Evolutionary conservation across 2,329 filamentous ascomycete species (phyloP), one percentile per base, ranked within the genome.

Genomic region (Trichoderma endophyticum): DNA sequence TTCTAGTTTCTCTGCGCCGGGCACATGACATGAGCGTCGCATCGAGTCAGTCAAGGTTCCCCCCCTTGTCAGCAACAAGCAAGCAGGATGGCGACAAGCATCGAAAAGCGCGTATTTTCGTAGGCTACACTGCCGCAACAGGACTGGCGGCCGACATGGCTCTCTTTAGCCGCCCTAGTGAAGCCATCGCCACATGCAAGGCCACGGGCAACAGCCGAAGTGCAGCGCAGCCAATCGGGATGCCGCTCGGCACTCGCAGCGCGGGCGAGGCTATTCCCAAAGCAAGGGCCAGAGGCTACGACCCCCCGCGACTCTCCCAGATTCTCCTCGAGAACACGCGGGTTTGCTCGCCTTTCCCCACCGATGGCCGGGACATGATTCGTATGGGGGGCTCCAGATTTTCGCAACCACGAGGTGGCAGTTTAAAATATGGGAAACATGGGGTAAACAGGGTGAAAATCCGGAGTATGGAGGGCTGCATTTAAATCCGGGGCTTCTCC

Each of bases 211-310:
- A 69, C 66, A 61, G 56, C 56, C 66, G 66, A 69, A 32, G 36
- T 1, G 36, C 8, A 9, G n/a, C 9, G 6, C 26, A 26, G 62
- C 70, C 70, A 71, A 71, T 71, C 70, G 62, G 70, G 24, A 61
- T 11, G 36, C 36, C 24, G 54, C 54, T 69, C 54, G 66, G 36
- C 39, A 66, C 30, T 61, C 51, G 26, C 51, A 51, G 30, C 32
- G 26, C 56, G 61, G 61, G 36, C 7, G 61, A 32, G 4, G 54
- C 70, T 39, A 66, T 32, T 30, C 71, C 70, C 28, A 34, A 75
- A 68, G 43, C 36, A 62, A 60, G 69, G 72, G 24, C 1, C 28
- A 26, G 71, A 75, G 75, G 61, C 73, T 75, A 75, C 72, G 43
- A 24, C 21, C 68, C 67, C 54, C 39, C 57, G n/a, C 14, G 43